Base-by-base conservation (phyloP, 306 rosid species). In the Gynostemma pentaphyllum region DNA sequence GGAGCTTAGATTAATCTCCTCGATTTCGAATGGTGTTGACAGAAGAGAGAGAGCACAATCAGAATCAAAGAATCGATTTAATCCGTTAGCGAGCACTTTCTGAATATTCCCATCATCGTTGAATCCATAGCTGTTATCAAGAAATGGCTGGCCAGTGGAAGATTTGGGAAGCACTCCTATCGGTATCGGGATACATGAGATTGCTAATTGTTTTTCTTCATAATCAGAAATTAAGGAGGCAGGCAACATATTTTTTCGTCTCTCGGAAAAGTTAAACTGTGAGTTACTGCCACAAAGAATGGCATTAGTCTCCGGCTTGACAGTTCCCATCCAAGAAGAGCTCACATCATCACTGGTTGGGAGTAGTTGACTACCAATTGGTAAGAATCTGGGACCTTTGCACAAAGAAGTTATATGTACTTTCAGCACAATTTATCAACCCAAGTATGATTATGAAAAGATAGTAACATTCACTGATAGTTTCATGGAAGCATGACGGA, bases 31-130 rank as follows among this genome's bases (percentile, higher is more conserved):
- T 70, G 77, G 78, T 47, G 80, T 71, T 82, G 88, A 82, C 85
- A 82, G 88, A 82, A 79, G 88, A 82, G 88, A 82, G 85, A 73
- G 85, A 79, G 85, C 85, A 79, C 81, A 57, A 39, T 70, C 45
- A 9, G 87, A 72, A 16, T 74, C 71, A 14, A 30, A 10, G 62
- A 57, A 63, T 36, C 66, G 48, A 49, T 52, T 46, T 15, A 74
- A 51, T 47, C 70, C 62, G 14, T 64, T 64, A 4, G 69, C 39
- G 66, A 64, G 59, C 52, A 70, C 28, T 65, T 71, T 75, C 49
- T 53, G 69, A 74, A 45, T 66, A 39, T 70, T 47, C 63, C 68
- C 67, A 16, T 16, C 52, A 40, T 62, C 66, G 69, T 26, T 57
- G 53, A 53, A 70, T 69, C 68, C 53, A 10, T 64, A 28, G 47